Conservation (phyloP, 176 grass and related monocot species). For the Oryza punctata region DNA sequence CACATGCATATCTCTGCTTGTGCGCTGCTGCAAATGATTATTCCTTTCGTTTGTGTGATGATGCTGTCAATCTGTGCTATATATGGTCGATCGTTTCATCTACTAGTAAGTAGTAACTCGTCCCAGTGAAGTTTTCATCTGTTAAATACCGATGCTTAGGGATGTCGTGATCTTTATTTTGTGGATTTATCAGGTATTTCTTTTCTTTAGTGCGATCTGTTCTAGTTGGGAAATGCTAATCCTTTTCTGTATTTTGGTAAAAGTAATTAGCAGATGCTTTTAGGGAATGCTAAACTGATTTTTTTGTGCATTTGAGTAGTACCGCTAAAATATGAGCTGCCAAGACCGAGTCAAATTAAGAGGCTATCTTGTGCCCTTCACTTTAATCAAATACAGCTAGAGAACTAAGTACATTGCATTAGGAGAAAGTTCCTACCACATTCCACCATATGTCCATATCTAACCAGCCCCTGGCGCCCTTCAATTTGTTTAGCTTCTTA, state of each 20-base stretch:
- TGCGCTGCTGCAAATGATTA: neutral
- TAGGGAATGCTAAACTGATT: neutral
- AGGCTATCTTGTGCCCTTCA: neutral
- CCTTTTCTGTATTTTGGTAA: neutral
- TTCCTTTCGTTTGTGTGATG: neutral
- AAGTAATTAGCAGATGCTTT: neutral
- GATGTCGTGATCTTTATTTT: neutral
- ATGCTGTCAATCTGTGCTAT: neutral
- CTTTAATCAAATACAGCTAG: constrained; percentile 32
- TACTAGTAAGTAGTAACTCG: neutral
- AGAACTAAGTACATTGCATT: neutral
- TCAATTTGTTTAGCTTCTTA: constrained; percentile 1
- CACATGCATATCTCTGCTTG: neutral
- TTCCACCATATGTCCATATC: constrained; percentile 9
- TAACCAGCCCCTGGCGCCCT: neutral
- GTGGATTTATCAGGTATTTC: neutral
- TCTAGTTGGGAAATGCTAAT: neutral
- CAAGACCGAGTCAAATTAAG: constrained; percentile 4
- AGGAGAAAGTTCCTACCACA: neutral
- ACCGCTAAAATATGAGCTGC: neutral
- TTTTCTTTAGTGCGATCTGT: neutral
- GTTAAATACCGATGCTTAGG: neutral
- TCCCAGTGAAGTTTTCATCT: neutral
- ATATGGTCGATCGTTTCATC: neutral
- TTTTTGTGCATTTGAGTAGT: neutral